These are phyloP conservation scores for Neurospora sp. DNA, from an alignment of 495 filamentous ascomycete species.

Conservation along the genomic window DNA sequence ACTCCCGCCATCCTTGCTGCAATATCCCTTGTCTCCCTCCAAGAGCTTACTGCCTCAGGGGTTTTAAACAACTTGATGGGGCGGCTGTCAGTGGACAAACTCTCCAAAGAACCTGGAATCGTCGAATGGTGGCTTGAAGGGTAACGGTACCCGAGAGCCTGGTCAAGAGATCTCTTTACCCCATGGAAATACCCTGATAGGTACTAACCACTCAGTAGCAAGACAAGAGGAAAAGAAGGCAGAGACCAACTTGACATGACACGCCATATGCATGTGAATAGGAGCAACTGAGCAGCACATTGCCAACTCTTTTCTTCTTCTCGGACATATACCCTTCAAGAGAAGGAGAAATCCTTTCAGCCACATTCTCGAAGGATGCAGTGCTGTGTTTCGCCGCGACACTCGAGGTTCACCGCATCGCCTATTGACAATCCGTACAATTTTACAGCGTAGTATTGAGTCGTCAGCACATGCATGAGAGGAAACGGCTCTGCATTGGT, in stretches of 20 bases:
- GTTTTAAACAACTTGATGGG: background rate
- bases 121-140: background rate
- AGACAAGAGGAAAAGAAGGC: background rate
- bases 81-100: background rate
- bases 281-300: background rate
- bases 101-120: background rate
- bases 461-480: conserved; percentile 14
- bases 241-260: background rate
- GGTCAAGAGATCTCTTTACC: conserved; percentile 9
- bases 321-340: background rate
- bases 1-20: conserved; percentile 14
- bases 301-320: background rate
- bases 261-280: background rate
- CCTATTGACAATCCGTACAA: conserved; percentile 4
- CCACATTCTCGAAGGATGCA: conserved; percentile 1
- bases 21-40: conserved; percentile 12
- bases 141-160: conserved; percentile 10
- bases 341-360: background rate
- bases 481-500: conserved; percentile 11
- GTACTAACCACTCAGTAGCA: background rate
- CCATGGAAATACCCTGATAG: background rate
- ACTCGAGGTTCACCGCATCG: background rate
- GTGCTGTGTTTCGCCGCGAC: background rate
- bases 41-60: conserved; percentile 5
- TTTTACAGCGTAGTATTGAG: conserved; percentile 9